Percentiles rank a stretch among this genome's conserved stretches.
phyloP scores from a whole-genome alignment of 768 basidiomycete genomes.

The Plicaturopsis crispa region DNA sequence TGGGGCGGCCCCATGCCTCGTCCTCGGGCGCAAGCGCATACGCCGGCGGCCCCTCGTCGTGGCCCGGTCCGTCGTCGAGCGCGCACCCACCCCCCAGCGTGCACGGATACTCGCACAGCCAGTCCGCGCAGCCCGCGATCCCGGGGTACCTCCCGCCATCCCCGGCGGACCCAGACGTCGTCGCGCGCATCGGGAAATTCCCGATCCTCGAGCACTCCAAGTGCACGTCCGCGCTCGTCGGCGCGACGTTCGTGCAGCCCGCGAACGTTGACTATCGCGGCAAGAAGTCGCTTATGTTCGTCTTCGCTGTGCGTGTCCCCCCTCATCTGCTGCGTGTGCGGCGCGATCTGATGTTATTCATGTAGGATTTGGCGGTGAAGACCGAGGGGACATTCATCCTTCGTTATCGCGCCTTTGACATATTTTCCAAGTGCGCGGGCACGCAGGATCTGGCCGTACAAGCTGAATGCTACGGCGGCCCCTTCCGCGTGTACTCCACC shows the following conservation, averaged over 20 bases:
- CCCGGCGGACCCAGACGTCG: constrained; percentile 21
- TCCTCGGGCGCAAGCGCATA: background rate
- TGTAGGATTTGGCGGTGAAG: constrained; percentile 65
- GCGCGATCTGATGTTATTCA: background rate
- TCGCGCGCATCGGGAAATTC: constrained; percentile 32
- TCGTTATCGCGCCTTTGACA: constrained; percentile 59
- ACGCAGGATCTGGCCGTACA: constrained; percentile 35
- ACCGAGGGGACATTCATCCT: constrained; percentile 60
- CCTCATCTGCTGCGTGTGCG: constrained; percentile 4
- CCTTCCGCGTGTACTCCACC: constrained; percentile 61
- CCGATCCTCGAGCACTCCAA: constrained; percentile 43
- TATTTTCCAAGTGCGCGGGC: constrained; percentile 34
- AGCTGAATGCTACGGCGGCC: constrained; percentile 58
- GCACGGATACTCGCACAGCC: constrained; percentile 5
- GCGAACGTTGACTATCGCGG: constrained; percentile 48
- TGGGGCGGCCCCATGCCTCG: background rate
- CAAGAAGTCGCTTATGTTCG: constrained; percentile 50
- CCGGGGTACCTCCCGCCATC: background rate
- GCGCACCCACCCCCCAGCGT: too few species aligned
- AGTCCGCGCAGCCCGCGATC: constrained; percentile 7
- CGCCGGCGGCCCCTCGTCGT: background rate
- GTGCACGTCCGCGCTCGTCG: constrained; percentile 45
- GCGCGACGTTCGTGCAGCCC: constrained; percentile 55
- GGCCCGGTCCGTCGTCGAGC: background rate
- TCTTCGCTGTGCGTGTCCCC: constrained; percentile 46